Evolutionary conservation across 495 filamentous ascomycete genomes (phyloP).

Genomic region (Hypoxylon crocopeplum): DNA sequence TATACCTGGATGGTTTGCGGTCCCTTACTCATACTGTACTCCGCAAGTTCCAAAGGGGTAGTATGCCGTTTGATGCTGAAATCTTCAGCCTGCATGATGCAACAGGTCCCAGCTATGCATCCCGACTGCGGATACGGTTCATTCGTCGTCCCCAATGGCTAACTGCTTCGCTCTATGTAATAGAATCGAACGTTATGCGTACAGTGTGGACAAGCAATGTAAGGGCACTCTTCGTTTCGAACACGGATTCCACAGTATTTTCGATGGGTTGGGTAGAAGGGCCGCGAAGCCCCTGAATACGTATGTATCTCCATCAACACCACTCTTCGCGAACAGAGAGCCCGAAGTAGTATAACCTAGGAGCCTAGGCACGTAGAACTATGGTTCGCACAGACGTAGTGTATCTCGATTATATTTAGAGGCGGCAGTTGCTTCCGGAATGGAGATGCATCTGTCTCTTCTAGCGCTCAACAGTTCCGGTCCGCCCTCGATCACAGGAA

Average conservation of each 20-base stretch:
- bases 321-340: not conserved
- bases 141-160: not conserved
- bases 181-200: not conserved
- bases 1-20: too few species aligned
- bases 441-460: constrained; percentile 14
- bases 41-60: constrained; percentile 2
- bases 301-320: too few species aligned
- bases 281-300: too few species aligned
- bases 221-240: not conserved
- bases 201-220: not conserved
- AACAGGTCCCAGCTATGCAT: constrained; percentile 8
- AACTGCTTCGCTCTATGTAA: not conserved
- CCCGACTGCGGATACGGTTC: constrained; percentile 6
- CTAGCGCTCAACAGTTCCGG: not conserved
- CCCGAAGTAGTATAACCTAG: not conserved
- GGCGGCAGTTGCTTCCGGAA: constrained; percentile 4
- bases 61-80: not conserved
- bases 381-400: constrained; percentile 3
- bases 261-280: too few species aligned
- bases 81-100: constrained; percentile 17
- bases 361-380: not conserved
- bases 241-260: too few species aligned
- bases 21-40: constrained; percentile 4
- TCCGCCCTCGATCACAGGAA: constrained; percentile 11
- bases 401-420: constrained; percentile 8